Base-by-base conservation (phyloP, 2,329 filamentous ascomycete genomes). In the Phaeophleospora eucalypticola region DNA sequence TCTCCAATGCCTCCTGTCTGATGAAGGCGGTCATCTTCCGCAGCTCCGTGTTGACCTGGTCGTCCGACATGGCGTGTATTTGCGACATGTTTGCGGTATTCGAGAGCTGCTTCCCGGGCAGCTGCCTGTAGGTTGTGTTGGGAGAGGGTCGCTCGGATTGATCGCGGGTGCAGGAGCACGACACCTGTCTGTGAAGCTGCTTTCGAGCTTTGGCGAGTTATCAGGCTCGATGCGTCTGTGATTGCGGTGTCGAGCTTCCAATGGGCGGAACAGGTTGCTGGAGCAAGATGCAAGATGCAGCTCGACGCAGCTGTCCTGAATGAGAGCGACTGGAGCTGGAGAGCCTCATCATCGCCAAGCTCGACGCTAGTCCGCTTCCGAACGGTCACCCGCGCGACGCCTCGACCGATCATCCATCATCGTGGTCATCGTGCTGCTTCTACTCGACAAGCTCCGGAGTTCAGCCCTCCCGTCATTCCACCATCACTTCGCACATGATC, bases 1-100 rank as follows among this genome's bases (percentile, higher is more conserved):
- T 98, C 70, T 98, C 93, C 65, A 86, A 81, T 49, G 93, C 93
- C 77, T 98, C 93, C 76, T 97, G 93, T 72, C 89, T 88, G 83
- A 98, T 98, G 82, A 98, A 98, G 68, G 90, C 91, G 51, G 93
- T 97, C 93, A 98, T 98, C 82, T 98, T 98, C 80, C 88, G 90
- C 74, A 98, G 87, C 83, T 98, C 93, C 74, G 88, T 84, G 74
- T 87, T 84, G 80, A 98, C 93, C 89, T 97, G 69, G 76, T 95
- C 89, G 81, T 96, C 90, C 75, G 90, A 95, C 75, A 97, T 86
- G 71, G 89, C 87, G 84, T 95, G 89, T 58, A 82, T 77, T 79
- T 89, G 86, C 73, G 89, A 93, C 89, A 95, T 95, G 70, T 72
- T 85, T 78, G 43, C 41, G 35, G 41, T 42, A 35, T 43, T 37